Percentiles rank a stretch among this genome's conserved stretches.
These are phyloP conservation scores for Globisporangium cederbergense DNA, from an alignment of 352 stramenopile genomes.

Conservation along the genomic window DNA sequence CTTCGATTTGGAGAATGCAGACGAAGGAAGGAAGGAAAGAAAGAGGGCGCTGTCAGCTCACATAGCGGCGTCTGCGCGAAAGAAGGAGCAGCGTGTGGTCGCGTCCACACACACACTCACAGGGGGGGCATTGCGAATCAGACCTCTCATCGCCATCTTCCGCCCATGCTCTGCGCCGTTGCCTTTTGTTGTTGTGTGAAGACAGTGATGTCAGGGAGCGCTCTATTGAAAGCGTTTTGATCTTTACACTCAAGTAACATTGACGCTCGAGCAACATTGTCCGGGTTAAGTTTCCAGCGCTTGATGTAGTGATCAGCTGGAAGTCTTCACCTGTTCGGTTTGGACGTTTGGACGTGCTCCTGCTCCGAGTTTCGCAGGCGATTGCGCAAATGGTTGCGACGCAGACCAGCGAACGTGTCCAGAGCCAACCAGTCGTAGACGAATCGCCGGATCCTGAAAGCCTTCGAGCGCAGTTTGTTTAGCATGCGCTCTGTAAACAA, in stretches of 20 bases:
- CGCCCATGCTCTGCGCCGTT: not conserved
- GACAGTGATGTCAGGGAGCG: not conserved
- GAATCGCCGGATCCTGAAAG: not conserved
- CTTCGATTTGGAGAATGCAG: not conserved
- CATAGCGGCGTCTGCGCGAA: not conserved
- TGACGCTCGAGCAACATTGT: not conserved
- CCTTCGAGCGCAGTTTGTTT: not conserved
- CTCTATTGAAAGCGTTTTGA: not conserved
- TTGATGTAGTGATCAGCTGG: not conserved
- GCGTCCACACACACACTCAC: not conserved
- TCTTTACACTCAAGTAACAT: not conserved
- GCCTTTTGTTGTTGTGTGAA: not conserved
- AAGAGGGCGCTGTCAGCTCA: not conserved
- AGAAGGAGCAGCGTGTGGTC: no score
- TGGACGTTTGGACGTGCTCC: not conserved
- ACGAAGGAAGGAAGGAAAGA: not conserved
- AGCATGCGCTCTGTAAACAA: not conserved
- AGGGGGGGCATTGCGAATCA: constrained; percentile 2
- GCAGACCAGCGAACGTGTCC: not conserved
- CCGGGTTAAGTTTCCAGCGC: not conserved
- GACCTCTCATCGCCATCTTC: constrained; percentile 1
- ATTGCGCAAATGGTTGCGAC: constrained; percentile 4
- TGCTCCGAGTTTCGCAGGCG: not conserved
- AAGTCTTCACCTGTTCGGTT: constrained; percentile 4
- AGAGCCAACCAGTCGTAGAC: constrained; percentile 1